A percentile compares a stretch with the other conserved stretches of the same genome.
These are phyloP conservation scores for Xylaria sp. DNA, from an alignment of 2,329 filamentous ascomycete species.

Conservation along the genomic window DNA sequence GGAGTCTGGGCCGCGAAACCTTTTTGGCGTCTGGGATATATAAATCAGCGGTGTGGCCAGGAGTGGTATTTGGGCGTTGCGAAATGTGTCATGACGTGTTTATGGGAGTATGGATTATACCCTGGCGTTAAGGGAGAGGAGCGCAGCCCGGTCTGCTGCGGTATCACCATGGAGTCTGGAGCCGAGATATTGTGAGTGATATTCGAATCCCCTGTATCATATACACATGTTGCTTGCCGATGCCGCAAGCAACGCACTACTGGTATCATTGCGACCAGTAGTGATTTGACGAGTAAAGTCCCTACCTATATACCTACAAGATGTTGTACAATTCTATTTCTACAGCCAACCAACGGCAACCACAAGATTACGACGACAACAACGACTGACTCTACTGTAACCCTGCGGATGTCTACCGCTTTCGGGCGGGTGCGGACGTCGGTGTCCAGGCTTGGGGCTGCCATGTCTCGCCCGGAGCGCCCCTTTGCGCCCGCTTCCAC, in stretches of 20 bases:
- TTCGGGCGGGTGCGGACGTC: constrained; percentile 56
- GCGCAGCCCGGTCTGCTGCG: background rate
- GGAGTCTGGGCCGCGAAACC: too few relatives aligned
- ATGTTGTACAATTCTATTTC: constrained; percentile 34
- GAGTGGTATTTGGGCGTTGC: background rate
- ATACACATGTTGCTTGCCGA: background rate
- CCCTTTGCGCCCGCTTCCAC: constrained; percentile 66
- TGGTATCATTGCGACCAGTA: background rate
- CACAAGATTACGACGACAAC: background rate
- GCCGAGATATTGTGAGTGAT: background rate
- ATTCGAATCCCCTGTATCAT: background rate
- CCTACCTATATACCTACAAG: background rate
- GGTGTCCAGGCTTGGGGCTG: constrained; percentile 73
- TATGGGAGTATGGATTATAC: constrained; percentile 16
- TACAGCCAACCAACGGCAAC: background rate
- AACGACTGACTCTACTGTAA: background rate
- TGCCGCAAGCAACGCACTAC: background rate
- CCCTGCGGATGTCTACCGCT: constrained; percentile 31
- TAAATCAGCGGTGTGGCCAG: background rate
- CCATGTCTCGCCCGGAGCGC: constrained; percentile 72
- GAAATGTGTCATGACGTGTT: background rate
- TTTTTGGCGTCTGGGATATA: background rate
- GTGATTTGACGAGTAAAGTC: background rate
- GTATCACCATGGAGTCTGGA: background rate
- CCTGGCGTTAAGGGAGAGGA: constrained; percentile 19